phyloP scores from a whole-genome alignment of 495 filamentous ascomycete species.

The Cairneyella variabilis region DNA sequence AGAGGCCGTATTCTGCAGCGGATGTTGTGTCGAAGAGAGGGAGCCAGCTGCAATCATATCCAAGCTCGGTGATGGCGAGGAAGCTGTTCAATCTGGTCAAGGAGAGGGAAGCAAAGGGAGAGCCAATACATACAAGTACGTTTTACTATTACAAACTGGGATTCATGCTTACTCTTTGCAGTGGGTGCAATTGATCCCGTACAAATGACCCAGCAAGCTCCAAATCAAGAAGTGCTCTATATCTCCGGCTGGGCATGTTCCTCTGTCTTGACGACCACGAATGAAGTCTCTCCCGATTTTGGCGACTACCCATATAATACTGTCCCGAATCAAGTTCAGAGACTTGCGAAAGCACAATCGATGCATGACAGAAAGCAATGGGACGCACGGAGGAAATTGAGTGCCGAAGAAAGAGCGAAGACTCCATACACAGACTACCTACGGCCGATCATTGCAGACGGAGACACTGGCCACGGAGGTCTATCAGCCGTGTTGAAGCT shows the following conservation, averaged over 20 bases:
- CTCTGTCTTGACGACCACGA: constrained; percentile 83
- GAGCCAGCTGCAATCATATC: constrained; percentile 78
- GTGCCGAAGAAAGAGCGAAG: constrained; percentile 59
- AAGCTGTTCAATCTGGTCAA: constrained; percentile 89
- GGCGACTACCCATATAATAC: constrained; percentile 99
- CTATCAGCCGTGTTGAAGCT: constrained; percentile 91
- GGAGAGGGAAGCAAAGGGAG: constrained; percentile 65
- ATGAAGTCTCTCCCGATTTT: constrained; percentile 95
- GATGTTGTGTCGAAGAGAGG: constrained; percentile 93
- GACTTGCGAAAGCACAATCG: constrained; percentile 92
- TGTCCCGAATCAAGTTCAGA: constrained; percentile 95
- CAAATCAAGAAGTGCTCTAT: constrained; percentile 93
- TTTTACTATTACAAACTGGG: not conserved
- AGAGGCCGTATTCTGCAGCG: constrained; percentile 81
- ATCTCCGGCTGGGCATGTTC: constrained; percentile 97
- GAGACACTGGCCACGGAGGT: constrained; percentile 92
- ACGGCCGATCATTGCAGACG: constrained; percentile 94
- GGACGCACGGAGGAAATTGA: constrained; percentile 77
- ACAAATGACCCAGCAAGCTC: constrained; percentile 98
- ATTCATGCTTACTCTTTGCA: constrained; percentile 30
- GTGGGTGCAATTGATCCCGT: constrained; percentile 98
- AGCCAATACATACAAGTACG: constrained; percentile 56
- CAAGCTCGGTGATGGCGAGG: constrained; percentile 86
- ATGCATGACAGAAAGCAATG: constrained; percentile 96
- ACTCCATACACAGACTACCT: constrained; percentile 88